Evolutionary conservation across 2,329 filamentous ascomycete species (phyloP).

Genomic region (Verticillium longisporum): DNA sequence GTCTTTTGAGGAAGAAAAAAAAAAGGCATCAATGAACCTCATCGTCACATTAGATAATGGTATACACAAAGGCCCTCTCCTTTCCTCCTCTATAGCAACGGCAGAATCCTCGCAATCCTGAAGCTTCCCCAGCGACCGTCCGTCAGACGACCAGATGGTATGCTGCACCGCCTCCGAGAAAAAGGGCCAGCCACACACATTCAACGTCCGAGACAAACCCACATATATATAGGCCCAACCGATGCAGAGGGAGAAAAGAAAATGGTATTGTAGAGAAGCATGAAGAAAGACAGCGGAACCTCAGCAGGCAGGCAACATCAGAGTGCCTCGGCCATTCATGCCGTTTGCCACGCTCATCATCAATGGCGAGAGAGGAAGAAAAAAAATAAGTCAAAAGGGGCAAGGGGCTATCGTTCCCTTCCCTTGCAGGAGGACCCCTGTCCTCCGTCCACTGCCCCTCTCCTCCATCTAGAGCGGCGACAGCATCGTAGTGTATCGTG

Average conservation of each 20-base stretch:
- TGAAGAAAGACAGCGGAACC: not conserved
- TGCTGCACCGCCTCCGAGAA: not conserved
- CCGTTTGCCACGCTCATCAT: not conserved
- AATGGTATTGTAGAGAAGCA: not conserved
- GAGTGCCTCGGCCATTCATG: not conserved
- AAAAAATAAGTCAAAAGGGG: not conserved
- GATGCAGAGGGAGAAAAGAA: not conserved
- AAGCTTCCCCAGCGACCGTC: not conserved
- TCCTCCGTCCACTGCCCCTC: not conserved
- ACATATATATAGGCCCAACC: not conserved
- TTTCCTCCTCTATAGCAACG: not conserved
- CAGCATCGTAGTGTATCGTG: not conserved
- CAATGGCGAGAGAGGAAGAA: not conserved
- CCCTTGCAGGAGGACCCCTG: not conserved
- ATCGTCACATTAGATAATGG: not conserved
- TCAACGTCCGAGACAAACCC: not conserved
- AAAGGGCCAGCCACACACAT: not conserved
- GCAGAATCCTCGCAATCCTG: not conserved
- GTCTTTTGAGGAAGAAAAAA: too few relatives aligned
- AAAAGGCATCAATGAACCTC: not conserved
- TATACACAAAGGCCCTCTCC: not conserved
- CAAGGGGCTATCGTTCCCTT: not conserved
- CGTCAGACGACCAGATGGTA: not conserved
- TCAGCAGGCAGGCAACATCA: not conserved
- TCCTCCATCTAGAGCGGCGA: not conserved